Base-by-base conservation (phyloP, 192 early-diverging fungal species). In the Phycomyces blakesleeanus region DNA sequence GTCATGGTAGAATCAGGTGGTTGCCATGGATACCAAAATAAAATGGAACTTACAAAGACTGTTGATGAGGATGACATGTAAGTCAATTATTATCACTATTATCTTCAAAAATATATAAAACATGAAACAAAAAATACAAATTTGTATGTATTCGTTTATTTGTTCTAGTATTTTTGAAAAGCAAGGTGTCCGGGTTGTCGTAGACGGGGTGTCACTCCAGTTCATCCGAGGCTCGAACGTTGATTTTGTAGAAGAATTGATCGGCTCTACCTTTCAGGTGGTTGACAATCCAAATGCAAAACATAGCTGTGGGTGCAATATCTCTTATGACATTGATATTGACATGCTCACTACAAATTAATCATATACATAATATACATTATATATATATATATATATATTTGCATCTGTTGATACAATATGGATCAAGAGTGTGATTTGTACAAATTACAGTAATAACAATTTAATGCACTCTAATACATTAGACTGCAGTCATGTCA, bases 21-120 rank as follows among this genome's bases (percentile, higher is more conserved):
- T 22, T 93, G 91, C 74, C 91, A 93, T 57, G 91, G 91, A 51
- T 93, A 89, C 71, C 89, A 90, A 69, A 90, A 93, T 71, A 83
- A 84, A 61, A 81, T 92, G 81, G 87, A 92, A 53, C 76, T 93
- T 65, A 85, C 82, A 1, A 84, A 86, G 21, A 67, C 69, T 55
- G 76, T 81, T 18, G 82, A 86, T 40, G 80, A 82, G 18, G 85
- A 91, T 61, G 91, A 93, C 63, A 73, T 88, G 85, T 87, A 72
- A 34, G 57, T 21, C 55, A n/a, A n/a, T 37, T 37, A 8, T 34
- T 34, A 34, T 34, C 7, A 2, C 7, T 34, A 5, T 34, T 7
- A 5, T 34, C 29, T 34, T 34, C 7, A 34, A 34, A 34, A 34
- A 5, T 34, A 34, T 34, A 7, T 5, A 34, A 2, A 34, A 7